These are phyloP conservation scores for Neohortaea acidophila DNA, from an alignment of 495 filamentous ascomycete species.

Conservation along the genomic window DNA sequence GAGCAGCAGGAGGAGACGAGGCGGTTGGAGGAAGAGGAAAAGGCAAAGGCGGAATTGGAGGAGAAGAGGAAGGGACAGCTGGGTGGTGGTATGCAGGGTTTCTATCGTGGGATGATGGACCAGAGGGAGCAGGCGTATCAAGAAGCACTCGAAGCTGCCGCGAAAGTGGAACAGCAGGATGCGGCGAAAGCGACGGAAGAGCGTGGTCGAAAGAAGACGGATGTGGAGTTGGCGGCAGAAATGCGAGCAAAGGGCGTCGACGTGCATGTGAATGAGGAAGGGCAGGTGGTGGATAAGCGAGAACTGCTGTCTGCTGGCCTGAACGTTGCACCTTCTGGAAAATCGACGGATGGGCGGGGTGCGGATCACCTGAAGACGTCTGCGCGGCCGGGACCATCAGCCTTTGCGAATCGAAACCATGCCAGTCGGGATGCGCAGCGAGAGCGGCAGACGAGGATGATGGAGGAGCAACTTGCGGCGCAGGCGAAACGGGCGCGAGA, in stretches of 20 bases:
- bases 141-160: conserved; percentile 46
- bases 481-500: conserved; percentile 55
- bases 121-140: conserved; percentile 61
- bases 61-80: conserved; percentile 42
- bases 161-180: conserved; percentile 29
- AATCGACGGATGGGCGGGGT: conserved; percentile 15
- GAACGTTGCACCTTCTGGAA: conserved; percentile 57
- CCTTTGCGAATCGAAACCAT: conserved; percentile 21
- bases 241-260: conserved; percentile 53
- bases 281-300: conserved; percentile 84
- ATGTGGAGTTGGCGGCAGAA: conserved; percentile 56
- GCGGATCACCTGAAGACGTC: conserved; percentile 17
- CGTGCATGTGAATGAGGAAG: conserved; percentile 78
- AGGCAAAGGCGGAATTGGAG: conserved; percentile 50
- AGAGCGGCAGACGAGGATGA: conserved; percentile 72
- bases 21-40: conserved; percentile 69
- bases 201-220: conserved; percentile 41
- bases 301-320: conserved; percentile 77
- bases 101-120: conserved; percentile 73
- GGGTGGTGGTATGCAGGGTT: conserved; percentile 63
- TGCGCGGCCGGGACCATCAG: conserved; percentile 24
- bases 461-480: conserved; percentile 67
- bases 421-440: conserved; percentile 45
- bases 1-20: conserved; percentile 75
- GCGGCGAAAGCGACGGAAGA: conserved; percentile 17